Conservation (phyloP, 1,284 basidiomycete species). For the Ganoderma lingzhi region DNA sequence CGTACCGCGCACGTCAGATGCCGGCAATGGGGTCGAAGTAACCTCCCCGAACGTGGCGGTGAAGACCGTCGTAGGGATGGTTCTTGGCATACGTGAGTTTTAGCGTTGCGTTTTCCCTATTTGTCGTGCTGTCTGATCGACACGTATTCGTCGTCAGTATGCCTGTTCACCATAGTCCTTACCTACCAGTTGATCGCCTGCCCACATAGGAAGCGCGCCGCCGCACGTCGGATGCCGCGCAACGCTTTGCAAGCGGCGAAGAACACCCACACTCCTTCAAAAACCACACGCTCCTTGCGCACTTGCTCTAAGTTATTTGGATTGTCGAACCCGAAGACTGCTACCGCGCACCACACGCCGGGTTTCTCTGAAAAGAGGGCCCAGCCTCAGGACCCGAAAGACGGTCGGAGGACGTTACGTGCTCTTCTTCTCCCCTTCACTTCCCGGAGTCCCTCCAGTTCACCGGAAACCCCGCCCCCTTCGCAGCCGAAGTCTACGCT, state of each 20-base stretch:
- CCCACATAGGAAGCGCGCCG: conserved; percentile 26
- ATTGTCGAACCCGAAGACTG: background rate
- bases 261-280: conserved; percentile 31
- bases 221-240: conserved; percentile 17
- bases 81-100: conserved; percentile 39
- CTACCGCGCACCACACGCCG: background rate
- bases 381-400: background rate
- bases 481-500: conserved; percentile 11
- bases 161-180: conserved; percentile 38
- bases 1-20: conserved; percentile 25
- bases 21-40: conserved; percentile 18
- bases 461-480: conserved; percentile 24
- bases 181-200: conserved; percentile 39
- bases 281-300: conserved; percentile 19
- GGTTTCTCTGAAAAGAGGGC: conserved; percentile 13
- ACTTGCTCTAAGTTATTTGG: conserved; percentile 11
- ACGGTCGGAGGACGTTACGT: conserved; percentile 14
- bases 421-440: conserved; percentile 30
- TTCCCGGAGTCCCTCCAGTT: conserved; percentile 18
- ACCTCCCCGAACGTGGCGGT: conserved; percentile 31
- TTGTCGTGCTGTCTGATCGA: background rate
- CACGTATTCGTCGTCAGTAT: conserved; percentile 24
- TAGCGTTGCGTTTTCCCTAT: background rate
- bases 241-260: conserved; percentile 11
- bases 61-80: conserved; percentile 38